Conservation (phyloP, 495 filamentous ascomycete genomes). For the Aspergillus sclerotiicarbonarius region DNA sequence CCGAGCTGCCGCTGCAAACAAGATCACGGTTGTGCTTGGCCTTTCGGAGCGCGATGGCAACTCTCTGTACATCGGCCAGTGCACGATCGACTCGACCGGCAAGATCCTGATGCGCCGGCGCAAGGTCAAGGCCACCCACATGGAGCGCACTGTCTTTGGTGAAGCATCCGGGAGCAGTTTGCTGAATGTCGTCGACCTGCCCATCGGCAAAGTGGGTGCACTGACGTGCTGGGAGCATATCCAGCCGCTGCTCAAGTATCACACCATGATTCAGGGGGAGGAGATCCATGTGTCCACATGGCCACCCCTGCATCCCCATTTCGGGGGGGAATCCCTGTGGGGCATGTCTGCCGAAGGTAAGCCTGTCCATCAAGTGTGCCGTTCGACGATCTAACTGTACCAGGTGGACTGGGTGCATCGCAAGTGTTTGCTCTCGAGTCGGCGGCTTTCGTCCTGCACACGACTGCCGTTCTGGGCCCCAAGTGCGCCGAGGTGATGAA, state of each 20-base stretch:
- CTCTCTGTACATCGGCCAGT: slow-evolving; percentile 58
- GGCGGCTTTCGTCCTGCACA: slow-evolving; percentile 49
- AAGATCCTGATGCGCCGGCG: slow-evolving; percentile 43
- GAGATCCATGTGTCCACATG: slow-evolving; percentile 59
- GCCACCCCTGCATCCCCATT: slow-evolving; percentile 40
- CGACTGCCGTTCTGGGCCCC: slow-evolving; percentile 40
- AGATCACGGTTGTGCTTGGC: slow-evolving; percentile 50
- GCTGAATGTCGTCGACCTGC: slow-evolving; percentile 40
- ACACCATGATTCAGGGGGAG: slow-evolving; percentile 49
- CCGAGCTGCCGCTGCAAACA: slow-evolving; percentile 34
- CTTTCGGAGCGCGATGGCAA: slow-evolving; percentile 50
- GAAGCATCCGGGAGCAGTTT: slow-evolving; percentile 48
- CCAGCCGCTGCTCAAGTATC: slow-evolving; percentile 60
- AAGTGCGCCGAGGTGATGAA: slow-evolving; percentile 42
- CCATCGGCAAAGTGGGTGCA: slow-evolving; percentile 44
- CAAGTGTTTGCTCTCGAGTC: slow-evolving; percentile 55
- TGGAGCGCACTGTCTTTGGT: slow-evolving; percentile 62
- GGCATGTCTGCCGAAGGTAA: slow-evolving; percentile 40
- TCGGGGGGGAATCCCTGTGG: slow-evolving; percentile 26
- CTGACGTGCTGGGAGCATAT: slow-evolving; percentile 60
- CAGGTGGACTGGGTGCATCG: slow-evolving; percentile 25
- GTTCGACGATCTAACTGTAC: too few species aligned
- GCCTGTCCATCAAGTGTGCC: too few species aligned
- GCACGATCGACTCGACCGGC: slow-evolving; percentile 47
- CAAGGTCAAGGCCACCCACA: slow-evolving; percentile 62